phyloP scores from a whole-genome alignment of 495 filamentous ascomycete species.

The Daldinia caldariorum region DNA sequence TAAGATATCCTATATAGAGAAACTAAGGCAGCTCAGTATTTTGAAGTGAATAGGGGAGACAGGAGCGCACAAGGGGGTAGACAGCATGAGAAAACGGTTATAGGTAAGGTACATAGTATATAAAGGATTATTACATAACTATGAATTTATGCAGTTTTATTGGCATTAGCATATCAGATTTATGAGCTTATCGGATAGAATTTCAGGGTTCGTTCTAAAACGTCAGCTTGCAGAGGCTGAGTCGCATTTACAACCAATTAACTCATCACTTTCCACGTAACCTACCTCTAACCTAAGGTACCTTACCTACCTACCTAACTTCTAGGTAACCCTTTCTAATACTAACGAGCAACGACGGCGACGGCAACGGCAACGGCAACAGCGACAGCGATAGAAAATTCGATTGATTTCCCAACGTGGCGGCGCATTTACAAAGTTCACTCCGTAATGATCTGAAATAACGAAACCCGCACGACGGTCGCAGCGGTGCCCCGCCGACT shows the following conservation, averaged over 20 bases:
- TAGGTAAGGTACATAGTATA: too few relatives aligned
- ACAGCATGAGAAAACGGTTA: too few relatives aligned
- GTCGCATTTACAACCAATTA: background rate
- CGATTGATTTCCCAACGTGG: background rate
- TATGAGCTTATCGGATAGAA: background rate
- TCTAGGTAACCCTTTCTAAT: background rate
- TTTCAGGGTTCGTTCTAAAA: background rate
- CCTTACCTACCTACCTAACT: constrained; percentile 2
- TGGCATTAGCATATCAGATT: too few relatives aligned
- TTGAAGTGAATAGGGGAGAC: background rate
- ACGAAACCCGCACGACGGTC: constrained; percentile 34
- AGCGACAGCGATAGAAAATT: background rate
- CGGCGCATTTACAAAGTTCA: background rate
- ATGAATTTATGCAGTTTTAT: too few relatives aligned
- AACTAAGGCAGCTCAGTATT: too few relatives aligned
- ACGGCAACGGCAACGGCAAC: background rate
- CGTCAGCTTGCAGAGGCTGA: background rate
- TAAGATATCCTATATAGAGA: background rate
- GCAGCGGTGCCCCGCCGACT: constrained; percentile 39
- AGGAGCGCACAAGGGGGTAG: too few relatives aligned
- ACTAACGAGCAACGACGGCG: background rate
- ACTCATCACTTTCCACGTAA: too few relatives aligned
- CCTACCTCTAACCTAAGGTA: too few relatives aligned
- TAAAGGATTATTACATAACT: background rate
- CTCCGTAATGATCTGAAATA: constrained; percentile 47